Conservation (phyloP, 257 asterid genomes). For the Solanum gracilifrons region DNA sequence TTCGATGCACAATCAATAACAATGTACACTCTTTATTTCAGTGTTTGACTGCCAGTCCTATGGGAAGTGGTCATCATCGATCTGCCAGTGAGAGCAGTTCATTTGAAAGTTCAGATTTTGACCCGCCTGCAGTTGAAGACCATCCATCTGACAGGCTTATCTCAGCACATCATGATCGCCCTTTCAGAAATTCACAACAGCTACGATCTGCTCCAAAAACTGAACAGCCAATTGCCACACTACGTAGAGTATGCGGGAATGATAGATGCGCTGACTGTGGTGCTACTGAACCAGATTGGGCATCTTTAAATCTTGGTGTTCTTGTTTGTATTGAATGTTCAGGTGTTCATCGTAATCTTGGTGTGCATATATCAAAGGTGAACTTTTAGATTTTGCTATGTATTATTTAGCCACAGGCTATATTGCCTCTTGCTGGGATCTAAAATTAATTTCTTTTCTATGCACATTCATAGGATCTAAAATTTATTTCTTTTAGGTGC, state of each 20-base stretch:
- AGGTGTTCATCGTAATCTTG: conserved; percentile 98
- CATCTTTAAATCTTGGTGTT: conserved; percentile 91
- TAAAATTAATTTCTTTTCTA: not conserved
- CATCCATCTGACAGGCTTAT: conserved; percentile 63
- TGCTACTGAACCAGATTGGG: conserved; percentile 97
- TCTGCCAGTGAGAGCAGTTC: conserved; percentile 99
- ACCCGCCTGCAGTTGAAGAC: conserved; percentile 80
- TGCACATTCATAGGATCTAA: not conserved
- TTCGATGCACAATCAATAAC: not conserved
- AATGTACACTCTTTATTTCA: conserved; percentile 15
- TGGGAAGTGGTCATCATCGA: conserved; percentile 88
- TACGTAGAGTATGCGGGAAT: conserved; percentile 80
- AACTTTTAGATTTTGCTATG: not conserved
- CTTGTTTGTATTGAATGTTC: conserved; percentile 99
- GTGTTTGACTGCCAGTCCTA: conserved; percentile 75
- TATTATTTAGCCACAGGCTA: not conserved
- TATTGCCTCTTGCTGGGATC: not conserved
- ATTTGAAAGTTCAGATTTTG: conserved; percentile 82
- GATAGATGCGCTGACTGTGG: conserved; percentile 97
- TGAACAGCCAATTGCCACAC: conserved; percentile 83
- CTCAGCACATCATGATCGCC: conserved; percentile 57
- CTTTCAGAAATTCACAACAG: conserved; percentile 58
- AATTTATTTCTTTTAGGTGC: not conserved
- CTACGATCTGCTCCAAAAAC: conserved; percentile 44
- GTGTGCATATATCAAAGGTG: conserved; percentile 99